Conservation (phyloP, 140 eudicot species). For the Flaveria floridana region DNA sequence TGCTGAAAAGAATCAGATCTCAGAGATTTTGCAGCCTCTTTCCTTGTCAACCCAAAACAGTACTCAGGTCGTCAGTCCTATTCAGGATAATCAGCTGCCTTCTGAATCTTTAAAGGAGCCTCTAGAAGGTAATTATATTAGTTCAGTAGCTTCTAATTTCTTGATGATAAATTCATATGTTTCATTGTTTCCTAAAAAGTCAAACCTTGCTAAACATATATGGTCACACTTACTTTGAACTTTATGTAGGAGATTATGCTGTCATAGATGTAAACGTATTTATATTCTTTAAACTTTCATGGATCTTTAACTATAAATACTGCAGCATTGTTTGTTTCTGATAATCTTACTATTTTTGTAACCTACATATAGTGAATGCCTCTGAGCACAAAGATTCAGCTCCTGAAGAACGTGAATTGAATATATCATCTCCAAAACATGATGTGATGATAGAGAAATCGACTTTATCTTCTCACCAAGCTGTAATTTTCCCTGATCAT, state of each 20-base stretch:
- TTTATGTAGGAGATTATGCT: not conserved
- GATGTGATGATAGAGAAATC: slow-evolving; percentile 44
- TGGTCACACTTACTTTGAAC: slow-evolving; percentile 2
- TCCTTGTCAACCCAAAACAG: slow-evolving; percentile 23
- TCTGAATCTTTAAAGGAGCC: slow-evolving; percentile 27
- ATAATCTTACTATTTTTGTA: not conserved
- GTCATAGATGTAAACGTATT: not conserved
- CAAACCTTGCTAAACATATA: not conserved
- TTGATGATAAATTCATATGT: not conserved
- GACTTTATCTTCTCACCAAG: slow-evolving; percentile 36
- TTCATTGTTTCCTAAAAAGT: not conserved
- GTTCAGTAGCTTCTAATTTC: not conserved
- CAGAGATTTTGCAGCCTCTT: slow-evolving; percentile 26
- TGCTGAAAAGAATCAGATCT: slow-evolving; percentile 24
- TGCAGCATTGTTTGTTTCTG: slow-evolving; percentile 4
- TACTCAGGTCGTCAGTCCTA: slow-evolving; percentile 20
- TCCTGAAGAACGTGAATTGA: slow-evolving; percentile 35
- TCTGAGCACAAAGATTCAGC: slow-evolving; percentile 24
- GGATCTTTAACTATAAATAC: not conserved
- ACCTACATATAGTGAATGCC: slow-evolving; percentile 20
- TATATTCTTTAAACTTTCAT: not conserved
- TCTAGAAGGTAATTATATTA: slow-evolving; percentile 41
- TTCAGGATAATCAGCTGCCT: slow-evolving; percentile 32
- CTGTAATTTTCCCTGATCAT: slow-evolving; percentile 73
- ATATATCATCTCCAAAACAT: slow-evolving; percentile 37